phyloP scores from a whole-genome alignment of 202 grass and related monocot genomes.

The Eragrostis tef region DNA sequence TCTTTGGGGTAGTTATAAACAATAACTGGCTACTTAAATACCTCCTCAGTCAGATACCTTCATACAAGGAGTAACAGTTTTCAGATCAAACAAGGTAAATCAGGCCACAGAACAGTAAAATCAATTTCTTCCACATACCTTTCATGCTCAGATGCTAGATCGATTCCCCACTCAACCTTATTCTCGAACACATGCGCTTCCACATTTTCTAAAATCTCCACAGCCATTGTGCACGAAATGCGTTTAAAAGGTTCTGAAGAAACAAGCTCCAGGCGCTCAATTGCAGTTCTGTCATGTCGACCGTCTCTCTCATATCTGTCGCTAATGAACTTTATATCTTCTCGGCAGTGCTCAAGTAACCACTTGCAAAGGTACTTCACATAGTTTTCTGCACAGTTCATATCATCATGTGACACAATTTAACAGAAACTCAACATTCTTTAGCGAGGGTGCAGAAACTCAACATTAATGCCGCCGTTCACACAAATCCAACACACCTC shows the following conservation, averaged over 20 bases:
- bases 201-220: conserved; percentile 69
- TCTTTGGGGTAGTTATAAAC: conserved; percentile 97
- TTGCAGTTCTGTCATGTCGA: conserved; percentile 62
- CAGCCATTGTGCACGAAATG: conserved; percentile 78
- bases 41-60: too few species aligned
- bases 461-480: too few species aligned
- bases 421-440: too few species aligned
- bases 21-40: conserved; percentile 97
- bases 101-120: too few species aligned
- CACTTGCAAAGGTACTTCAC: conserved; percentile 88
- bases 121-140: conserved; percentile 54
- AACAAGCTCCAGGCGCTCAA: conserved; percentile 82
- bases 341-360: conserved; percentile 71
- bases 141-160: conserved; percentile 95
- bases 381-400: conserved; percentile 84
- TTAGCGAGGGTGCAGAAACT: too few species aligned
- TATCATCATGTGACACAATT: conserved; percentile 92
- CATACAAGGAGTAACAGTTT: too few species aligned
- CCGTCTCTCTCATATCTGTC: too few species aligned
- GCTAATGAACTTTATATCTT: conserved; percentile 91
- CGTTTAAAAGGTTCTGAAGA: conserved; percentile 65
- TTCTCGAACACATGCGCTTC: conserved; percentile 78
- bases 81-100: too few species aligned
- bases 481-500: too few species aligned
- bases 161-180: conserved; percentile 92